phyloP scores from a whole-genome alignment of 1,284 basidiomycete species.

The Leccinum subfulvum region DNA sequence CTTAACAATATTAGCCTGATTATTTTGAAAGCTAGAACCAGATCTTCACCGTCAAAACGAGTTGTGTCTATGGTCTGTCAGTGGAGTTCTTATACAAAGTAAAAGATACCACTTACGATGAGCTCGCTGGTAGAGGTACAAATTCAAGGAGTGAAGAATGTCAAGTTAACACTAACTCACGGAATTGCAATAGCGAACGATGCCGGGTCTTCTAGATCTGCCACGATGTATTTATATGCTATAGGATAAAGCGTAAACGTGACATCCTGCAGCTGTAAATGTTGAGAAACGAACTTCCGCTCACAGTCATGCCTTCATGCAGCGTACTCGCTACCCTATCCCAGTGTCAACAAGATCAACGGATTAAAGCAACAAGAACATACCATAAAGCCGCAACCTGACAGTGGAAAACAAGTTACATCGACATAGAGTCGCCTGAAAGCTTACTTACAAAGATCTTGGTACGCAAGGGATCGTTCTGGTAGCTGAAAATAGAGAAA shows the following conservation, averaged over 20 bases:
- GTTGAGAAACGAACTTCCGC: slow-evolving; percentile 9
- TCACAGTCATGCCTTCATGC: slow-evolving; percentile 5
- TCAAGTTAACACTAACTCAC: slow-evolving; percentile 9
- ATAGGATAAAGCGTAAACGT: neutral
- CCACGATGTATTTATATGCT: slow-evolving; percentile 21
- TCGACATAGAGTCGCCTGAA: neutral
- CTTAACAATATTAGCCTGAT: neutral
- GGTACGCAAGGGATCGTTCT: slow-evolving; percentile 3
- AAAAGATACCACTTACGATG: slow-evolving; percentile 9
- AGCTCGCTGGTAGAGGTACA: slow-evolving; percentile 16
- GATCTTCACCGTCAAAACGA: slow-evolving; percentile 2
- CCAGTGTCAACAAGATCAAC: neutral
- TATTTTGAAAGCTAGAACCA: neutral
- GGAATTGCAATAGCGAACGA: neutral
- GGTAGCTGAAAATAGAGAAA: slow-evolving; percentile 11
- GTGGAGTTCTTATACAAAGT: neutral
- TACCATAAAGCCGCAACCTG: slow-evolving; percentile 15
- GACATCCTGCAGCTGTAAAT: neutral
- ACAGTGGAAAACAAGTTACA: neutral
- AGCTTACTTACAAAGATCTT: slow-evolving; percentile 17
- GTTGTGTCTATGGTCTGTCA: slow-evolving; percentile 2
- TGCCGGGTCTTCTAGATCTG: neutral
- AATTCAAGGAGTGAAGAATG: neutral
- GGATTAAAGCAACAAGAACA: neutral
- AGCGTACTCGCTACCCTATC: slow-evolving; percentile 12